Percentiles rank a stretch among this genome's conserved stretches.
Evolutionary conservation across 1,139 yeast species (phyloP).

Genomic region (Debaryomyces sp.): DNA sequence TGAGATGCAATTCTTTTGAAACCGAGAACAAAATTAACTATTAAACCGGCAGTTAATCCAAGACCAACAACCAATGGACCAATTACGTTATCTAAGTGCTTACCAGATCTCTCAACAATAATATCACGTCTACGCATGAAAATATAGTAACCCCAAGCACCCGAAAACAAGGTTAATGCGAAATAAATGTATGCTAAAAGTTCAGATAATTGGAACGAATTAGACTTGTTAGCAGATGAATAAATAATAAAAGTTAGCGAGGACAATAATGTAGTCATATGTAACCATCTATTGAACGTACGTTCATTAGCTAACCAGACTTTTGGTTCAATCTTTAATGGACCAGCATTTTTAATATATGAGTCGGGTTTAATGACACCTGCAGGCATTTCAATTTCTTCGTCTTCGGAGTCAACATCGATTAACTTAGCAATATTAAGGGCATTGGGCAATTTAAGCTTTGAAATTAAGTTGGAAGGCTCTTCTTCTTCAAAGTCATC

Average conservation of each 20-base stretch:
- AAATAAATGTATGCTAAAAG: conserved; percentile 79
- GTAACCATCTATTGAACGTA: conserved; percentile 94
- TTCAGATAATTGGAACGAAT: conserved; percentile 58
- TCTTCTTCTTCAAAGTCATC: conserved; percentile 46
- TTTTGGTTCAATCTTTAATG: conserved; percentile 92
- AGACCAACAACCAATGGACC: conserved; percentile 84
- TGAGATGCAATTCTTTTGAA: conserved; percentile 37
- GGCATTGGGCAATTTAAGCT: conserved; percentile 29
- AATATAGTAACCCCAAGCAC: conserved; percentile 86
- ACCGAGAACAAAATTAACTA: conserved; percentile 73
- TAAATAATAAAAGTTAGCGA: conserved; percentile 84
- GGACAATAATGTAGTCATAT: conserved; percentile 85
- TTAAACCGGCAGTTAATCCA: conserved; percentile 67
- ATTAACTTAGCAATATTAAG: conserved; percentile 36
- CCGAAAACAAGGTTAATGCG: conserved; percentile 76
- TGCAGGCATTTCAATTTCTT: conserved; percentile 79
- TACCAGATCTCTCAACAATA: conserved; percentile 80
- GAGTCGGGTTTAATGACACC: conserved; percentile 84
- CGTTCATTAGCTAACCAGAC: conserved; percentile 99
- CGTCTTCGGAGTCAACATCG: conserved; percentile 84
- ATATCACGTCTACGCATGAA: conserved; percentile 71
- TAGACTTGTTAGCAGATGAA: conserved; percentile 71
- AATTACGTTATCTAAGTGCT: conserved; percentile 82
- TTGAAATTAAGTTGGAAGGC: conserved; percentile 17
- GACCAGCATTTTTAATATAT: conserved; percentile 85